phyloP scores from a whole-genome alignment of 805 yeast species.

The Suhomyces sp. region DNA sequence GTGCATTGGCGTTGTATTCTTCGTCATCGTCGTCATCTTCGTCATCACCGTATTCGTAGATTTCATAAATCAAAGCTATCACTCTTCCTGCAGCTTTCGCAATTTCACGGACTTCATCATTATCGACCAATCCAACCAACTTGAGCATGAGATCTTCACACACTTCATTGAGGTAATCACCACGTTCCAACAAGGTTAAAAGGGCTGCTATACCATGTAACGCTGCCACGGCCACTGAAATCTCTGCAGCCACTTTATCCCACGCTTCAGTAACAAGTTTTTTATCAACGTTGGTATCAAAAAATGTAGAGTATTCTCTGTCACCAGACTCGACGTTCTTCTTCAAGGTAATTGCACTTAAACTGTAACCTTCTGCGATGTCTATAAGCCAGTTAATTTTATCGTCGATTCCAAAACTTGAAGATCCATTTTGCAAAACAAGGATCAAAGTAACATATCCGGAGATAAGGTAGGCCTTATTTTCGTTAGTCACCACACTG shows the following conservation, averaged over 20 bases:
- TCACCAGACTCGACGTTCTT: constrained; percentile 40
- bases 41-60: constrained; percentile 45
- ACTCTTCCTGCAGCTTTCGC: constrained; percentile 56
- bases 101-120: constrained; percentile 43
- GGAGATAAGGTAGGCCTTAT: constrained; percentile 37
- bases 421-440: constrained; percentile 48
- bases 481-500: constrained; percentile 34
- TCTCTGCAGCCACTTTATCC: constrained; percentile 30
- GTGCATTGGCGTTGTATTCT: constrained; percentile 46
- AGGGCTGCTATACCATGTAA: constrained; percentile 48
- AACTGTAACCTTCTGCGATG: constrained; percentile 39
- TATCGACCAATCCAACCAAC: constrained; percentile 42
- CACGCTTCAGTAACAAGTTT: constrained; percentile 34
- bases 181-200: constrained; percentile 43
- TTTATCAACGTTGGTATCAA: constrained; percentile 36
- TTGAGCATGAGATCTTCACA: constrained; percentile 42
- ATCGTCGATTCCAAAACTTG: constrained; percentile 51
- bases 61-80: constrained; percentile 56
- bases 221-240: constrained; percentile 40
- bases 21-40: constrained; percentile 41
- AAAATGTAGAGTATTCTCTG: constrained; percentile 41
- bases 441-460: constrained; percentile 41
- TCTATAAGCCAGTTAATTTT: constrained; percentile 44
- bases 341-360: constrained; percentile 29
- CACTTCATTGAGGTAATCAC: constrained; percentile 42